Evolutionary conservation across 345 rosid genomes (phyloP), one percentile per base, ranked within the genome.

Genomic region (Gossypioides kirkii): DNA sequence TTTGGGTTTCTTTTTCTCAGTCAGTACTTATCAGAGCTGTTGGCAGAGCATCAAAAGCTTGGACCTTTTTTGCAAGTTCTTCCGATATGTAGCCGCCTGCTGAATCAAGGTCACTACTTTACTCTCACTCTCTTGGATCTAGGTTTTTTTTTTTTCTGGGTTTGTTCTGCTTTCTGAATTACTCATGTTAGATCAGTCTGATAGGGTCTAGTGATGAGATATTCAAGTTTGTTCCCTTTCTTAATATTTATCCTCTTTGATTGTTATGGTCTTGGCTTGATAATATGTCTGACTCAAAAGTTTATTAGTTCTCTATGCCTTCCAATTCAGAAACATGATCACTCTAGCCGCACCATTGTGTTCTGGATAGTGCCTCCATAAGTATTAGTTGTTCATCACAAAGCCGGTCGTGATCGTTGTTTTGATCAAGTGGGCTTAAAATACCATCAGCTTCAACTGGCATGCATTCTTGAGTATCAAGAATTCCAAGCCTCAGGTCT

Each of bases 281-380:
- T 58, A 10, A 56, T 56, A 12, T 58, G 4, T 14, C 10, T 23
- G 32, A 23, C 47, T 16, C 7, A 16, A 49, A 49, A 12, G n/a
- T 64, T 42, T 64, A 9, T 42, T 64, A 43, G 28, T 64, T 52
- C 9, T 4, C 43, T 9, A 67, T 50, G 56, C 28, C 16, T 61
- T 73, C 16, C 52, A 13, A 22, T 73, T 62, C 76, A 23, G 16
- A 42, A 16, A 73, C 46, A 32, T 72, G 65, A 45, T 42, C 23
- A 59, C 25, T 58, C 54, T 3, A 36, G 26, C 60, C 28, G 47
- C 50, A 23, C 46, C 61, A 69, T 63, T 38, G 58, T 62, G 65
- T 58, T 61, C 52, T 22, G 26, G 69, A 55, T 62, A 71, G 66
- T 72, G 46, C n/a, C 45, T 71, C 14, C 45, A 2, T 13, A n/a